Evolutionary conservation across 805 yeast genomes (phyloP).

Genomic region (Saccharomycopsis fibuligera): DNA sequence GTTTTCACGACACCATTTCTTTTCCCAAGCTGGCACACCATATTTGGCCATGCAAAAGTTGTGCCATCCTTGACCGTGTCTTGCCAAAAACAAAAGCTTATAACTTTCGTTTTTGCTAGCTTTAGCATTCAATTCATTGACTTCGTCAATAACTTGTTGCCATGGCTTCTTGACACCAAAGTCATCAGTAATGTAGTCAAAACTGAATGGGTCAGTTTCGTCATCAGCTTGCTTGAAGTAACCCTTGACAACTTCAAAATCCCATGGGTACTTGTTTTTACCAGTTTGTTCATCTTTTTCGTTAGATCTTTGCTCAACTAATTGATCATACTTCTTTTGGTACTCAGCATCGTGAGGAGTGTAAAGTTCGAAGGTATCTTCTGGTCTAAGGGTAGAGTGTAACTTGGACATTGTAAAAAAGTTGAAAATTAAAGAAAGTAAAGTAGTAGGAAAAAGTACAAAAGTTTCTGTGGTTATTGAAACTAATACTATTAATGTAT

Average conservation of each 20-base stretch:
- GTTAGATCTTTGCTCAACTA: slow-evolving; percentile 1
- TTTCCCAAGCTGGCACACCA: slow-evolving; percentile 53
- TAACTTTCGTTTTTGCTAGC: slow-evolving; percentile 30
- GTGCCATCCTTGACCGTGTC: slow-evolving; percentile 71
- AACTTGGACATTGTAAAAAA: background rate
- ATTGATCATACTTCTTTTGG: slow-evolving; percentile 2
- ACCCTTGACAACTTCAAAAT: slow-evolving; percentile 34
- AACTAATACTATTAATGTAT: no score
- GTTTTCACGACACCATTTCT: slow-evolving; percentile 42
- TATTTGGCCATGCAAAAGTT: slow-evolving; percentile 48
- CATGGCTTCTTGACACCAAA: slow-evolving; percentile 38
- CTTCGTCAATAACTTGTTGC: slow-evolving; percentile 28
- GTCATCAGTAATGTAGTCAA: slow-evolving; percentile 36
- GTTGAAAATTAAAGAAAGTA: background rate
- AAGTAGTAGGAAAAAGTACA: background rate
- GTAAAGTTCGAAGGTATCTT: slow-evolving; percentile 14
- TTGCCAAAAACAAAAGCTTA: slow-evolving; percentile 47
- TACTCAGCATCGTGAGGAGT: slow-evolving; percentile 10
- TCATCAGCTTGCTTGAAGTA: slow-evolving; percentile 39
- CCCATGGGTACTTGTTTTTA: slow-evolving; percentile 17
- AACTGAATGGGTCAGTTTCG: slow-evolving; percentile 36
- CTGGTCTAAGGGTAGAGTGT: slow-evolving; percentile 14
- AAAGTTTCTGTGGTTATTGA: no score
- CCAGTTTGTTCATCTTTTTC: slow-evolving; percentile 7
- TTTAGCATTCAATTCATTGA: slow-evolving; percentile 32